phyloP scores from a whole-genome alignment of 768 basidiomycete species.

The Boletellus ananas region DNA sequence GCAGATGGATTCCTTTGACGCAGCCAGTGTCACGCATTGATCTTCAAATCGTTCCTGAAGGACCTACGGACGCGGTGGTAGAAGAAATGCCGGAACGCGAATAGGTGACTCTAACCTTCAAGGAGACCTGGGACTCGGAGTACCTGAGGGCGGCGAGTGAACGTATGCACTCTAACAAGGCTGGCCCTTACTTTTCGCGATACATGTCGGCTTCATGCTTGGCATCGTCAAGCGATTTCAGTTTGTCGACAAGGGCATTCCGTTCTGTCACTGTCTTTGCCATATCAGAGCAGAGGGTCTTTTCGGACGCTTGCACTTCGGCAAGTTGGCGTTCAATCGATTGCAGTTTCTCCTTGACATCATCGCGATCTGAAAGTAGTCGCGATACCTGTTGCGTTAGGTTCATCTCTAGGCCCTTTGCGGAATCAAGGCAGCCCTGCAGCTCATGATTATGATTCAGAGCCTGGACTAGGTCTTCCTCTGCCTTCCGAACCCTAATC shows the following conservation, averaged over 20 bases:
- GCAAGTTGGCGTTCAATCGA: conserved; percentile 13
- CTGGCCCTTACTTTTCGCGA: conserved; percentile 25
- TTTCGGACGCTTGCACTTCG: conserved; percentile 19
- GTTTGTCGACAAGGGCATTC: conserved; percentile 19
- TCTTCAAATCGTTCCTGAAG: conserved; percentile 61
- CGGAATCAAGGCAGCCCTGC: conserved; percentile 26
- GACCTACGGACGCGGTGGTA: conserved; percentile 27
- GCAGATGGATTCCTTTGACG: conserved; percentile 52
- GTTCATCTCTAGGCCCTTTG: conserved; percentile 21
- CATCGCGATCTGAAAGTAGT: conserved; percentile 26
- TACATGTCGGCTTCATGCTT: conserved; percentile 18
- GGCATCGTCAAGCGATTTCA: conserved; percentile 13
- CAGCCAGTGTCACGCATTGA: conserved; percentile 47
- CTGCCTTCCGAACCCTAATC: conserved; percentile 17
- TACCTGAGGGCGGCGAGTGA: conserved; percentile 13
- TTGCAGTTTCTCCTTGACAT: conserved; percentile 13
- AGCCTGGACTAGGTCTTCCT: conserved; percentile 16
- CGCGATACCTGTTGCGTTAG: conserved; percentile 23
- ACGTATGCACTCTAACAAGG: neutral
- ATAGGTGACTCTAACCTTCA: conserved; percentile 18
- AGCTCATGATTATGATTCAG: conserved; percentile 24
- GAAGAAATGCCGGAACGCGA: neutral
- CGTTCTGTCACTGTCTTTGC: conserved; percentile 18
- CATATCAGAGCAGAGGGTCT: conserved; percentile 12
- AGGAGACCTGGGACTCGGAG: conserved; percentile 16